These are phyloP conservation scores for Fusarium torreyae DNA, from an alignment of 2,329 filamentous ascomycete species.

Conservation along the genomic window DNA sequence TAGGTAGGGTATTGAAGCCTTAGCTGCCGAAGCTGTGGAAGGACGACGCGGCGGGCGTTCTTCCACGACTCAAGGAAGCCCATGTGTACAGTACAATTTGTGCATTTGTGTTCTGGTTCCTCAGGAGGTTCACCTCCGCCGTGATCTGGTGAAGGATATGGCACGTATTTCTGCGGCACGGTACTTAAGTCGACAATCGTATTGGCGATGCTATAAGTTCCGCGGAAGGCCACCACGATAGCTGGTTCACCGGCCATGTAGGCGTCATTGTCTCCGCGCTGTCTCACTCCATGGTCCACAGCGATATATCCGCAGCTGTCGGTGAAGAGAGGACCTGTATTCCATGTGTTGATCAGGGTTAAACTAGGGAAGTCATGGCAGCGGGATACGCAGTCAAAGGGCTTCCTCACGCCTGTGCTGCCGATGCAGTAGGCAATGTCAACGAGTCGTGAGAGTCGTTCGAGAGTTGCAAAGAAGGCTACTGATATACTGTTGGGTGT, in stretches of 20 bases:
- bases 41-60: constrained; percentile 77
- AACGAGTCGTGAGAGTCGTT: constrained; percentile 90
- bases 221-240: constrained; percentile 91
- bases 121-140: constrained; percentile 54
- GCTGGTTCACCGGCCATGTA: constrained; percentile 48
- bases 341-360: constrained; percentile 87
- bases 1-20: constrained; percentile 77
- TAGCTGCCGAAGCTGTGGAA: constrained; percentile 75
- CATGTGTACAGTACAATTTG: constrained; percentile 91
- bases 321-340: constrained; percentile 86
- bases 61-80: constrained; percentile 92
- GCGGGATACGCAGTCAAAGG: constrained; percentile 87
- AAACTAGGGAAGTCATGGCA: constrained; percentile 88
- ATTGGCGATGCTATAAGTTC: constrained; percentile 94
- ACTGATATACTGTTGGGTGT: constrained; percentile 65
- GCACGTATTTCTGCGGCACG: constrained; percentile 89
- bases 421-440: constrained; percentile 97
- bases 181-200: constrained; percentile 92
- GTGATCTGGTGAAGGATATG: constrained; percentile 77
- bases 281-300: constrained; percentile 74
- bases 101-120: constrained; percentile 71
- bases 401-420: constrained; percentile 82
- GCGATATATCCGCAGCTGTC: constrained; percentile 97
- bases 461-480: constrained; percentile 81
- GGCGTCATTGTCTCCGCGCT: constrained; percentile 32